Evolutionary conservation across 2,329 filamentous ascomycete species (phyloP).

Genomic region (Pseudogymnoascus destructans): DNA sequence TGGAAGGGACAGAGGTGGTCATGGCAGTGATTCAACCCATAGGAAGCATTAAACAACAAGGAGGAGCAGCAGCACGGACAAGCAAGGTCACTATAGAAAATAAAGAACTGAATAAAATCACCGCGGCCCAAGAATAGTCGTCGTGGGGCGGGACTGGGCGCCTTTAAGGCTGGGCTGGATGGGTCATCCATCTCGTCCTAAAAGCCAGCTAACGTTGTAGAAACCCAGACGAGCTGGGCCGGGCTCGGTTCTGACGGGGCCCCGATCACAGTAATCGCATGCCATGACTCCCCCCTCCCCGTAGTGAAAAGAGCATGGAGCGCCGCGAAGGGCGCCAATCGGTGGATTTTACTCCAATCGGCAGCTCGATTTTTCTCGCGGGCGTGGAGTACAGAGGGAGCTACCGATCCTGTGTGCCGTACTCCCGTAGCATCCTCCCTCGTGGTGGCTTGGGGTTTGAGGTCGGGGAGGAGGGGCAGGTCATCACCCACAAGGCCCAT

Average conservation of each 20-base stretch:
- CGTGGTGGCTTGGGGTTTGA: neutral
- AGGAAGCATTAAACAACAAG: neutral
- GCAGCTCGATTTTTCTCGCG: neutral
- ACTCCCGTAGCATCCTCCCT: neutral
- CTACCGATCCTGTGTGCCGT: neutral
- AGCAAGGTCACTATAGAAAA: neutral
- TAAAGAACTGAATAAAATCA: neutral
- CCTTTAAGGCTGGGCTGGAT: neutral
- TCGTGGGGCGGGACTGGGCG: neutral
- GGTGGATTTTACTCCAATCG: constrained; percentile 1
- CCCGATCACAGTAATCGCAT: neutral
- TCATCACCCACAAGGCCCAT: neutral
- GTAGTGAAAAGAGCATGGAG: neutral
- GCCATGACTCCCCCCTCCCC: neutral
- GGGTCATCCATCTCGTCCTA: neutral
- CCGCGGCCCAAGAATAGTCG: neutral
- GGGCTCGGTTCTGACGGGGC: neutral
- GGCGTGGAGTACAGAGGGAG: neutral
- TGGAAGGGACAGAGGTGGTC: constrained; percentile 3
- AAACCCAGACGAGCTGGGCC: neutral
- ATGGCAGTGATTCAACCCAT: constrained; percentile 2
- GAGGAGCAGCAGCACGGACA: neutral
- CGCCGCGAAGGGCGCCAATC: neutral
- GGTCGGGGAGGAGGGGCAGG: neutral
- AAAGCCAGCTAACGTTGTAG: neutral